Base-by-base conservation (phyloP, 2,329 filamentous ascomycete genomes). In the Cladosporium austrohemisphaericum region DNA sequence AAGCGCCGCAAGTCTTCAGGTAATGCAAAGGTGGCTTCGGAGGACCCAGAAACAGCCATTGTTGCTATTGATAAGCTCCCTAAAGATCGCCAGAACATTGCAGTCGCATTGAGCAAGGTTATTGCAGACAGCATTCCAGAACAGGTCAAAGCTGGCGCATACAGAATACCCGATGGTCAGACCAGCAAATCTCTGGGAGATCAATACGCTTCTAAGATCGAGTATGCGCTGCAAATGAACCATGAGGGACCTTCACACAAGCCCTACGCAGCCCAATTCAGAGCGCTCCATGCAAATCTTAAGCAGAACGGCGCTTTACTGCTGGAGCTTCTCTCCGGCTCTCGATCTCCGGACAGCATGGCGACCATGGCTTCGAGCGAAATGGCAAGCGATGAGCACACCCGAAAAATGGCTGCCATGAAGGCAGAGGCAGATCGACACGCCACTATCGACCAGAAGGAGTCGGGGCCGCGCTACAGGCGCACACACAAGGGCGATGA, bases 401-500 rank as follows among this genome's bases (percentile, higher is more conserved):
- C 95, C 65, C 78, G 78, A 22, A 80, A 89, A 65, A 85, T 81
- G 19, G 86, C 86, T 13, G 81, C 84, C 59, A 83, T 92, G 76
- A 86, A 86, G 66, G 86, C 87, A 43, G 79, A 82, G 53, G 82
- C 83, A 0, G 88, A 93, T 63, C 88, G 90, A 60, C 87, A 92
- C 66, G 87, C 92, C 37, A 91, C 93, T 38, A 78, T 95, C 26
- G 83, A 92, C 52, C 80, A 88, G 29, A 69, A 73, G 11, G 82
- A 86, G 14, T 78, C 81, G 41, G 89, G 81, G 1, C 86, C 91
- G 3, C 83, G 90, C 3, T 84, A 96, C 50, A 81, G 90, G 60
- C 83, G 88, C 58, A 96, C 92, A 2, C 92, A 97, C 72, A 97
- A 97, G 68, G 93, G 93, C 10, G 91, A 96, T 51, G 93, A 97